Conservation (phyloP, 805 yeast species). For the Teunomyces cretensis region DNA sequence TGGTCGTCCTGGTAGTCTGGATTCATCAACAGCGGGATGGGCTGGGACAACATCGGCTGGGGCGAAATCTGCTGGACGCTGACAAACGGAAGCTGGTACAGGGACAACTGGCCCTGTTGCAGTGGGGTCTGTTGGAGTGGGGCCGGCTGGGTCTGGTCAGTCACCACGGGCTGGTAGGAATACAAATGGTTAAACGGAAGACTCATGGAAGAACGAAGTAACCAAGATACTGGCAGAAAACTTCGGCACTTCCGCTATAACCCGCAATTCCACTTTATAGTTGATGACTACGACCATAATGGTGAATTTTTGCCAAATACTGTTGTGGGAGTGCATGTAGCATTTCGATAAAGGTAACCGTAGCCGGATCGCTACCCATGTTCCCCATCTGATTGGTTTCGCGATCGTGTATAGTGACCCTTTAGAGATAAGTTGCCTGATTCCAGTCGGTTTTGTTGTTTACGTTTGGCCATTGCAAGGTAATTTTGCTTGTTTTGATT, state of each 20-base stretch:
- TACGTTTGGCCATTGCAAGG: too few relatives aligned
- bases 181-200: conserved; percentile 7
- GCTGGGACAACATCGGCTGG: neutral
- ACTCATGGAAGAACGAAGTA: conserved; percentile 1
- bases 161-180: conserved; percentile 1
- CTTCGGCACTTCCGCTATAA: too few relatives aligned
- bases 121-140: neutral
- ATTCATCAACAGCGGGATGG: neutral
- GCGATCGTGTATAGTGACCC: neutral
- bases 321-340: neutral
- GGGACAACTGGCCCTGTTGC: neutral
- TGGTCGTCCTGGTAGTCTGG: conserved; percentile 3
- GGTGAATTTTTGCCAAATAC: neutral
- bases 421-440: neutral
- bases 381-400: too few relatives aligned
- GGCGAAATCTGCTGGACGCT: neutral
- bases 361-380: neutral
- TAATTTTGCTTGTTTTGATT: too few relatives aligned
- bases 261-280: neutral
- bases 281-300: neutral
- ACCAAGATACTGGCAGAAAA: too few relatives aligned
- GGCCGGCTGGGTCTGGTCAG: neutral
- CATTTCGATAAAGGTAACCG: neutral
- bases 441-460: neutral
- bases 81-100: neutral